Evolutionary conservation across 306 rosid species (phyloP).

Genomic region (Bauhinia variegata): DNA sequence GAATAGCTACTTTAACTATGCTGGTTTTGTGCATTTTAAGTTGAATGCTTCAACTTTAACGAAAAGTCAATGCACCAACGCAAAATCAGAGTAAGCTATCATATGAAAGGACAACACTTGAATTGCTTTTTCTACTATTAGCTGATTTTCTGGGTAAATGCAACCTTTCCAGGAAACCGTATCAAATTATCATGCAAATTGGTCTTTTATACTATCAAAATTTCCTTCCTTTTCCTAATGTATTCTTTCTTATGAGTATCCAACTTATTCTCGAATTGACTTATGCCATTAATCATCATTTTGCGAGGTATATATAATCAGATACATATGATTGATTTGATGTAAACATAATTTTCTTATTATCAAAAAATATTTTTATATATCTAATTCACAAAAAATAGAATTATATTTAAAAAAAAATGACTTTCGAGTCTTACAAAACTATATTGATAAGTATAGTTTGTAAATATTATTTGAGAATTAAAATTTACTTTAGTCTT

Average conservation of each 20-base stretch:
- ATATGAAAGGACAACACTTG: constrained; percentile 38
- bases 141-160: constrained; percentile 43
- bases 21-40: not conserved
- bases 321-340: too few relatives aligned
- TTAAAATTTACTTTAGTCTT: too few relatives aligned
- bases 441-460: too few relatives aligned
- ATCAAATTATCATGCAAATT: constrained; percentile 38
- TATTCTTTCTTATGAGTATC: constrained; percentile 19
- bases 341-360: too few relatives aligned
- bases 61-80: constrained; percentile 30
- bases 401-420: too few relatives aligned
- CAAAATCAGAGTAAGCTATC: constrained; percentile 31
- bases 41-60: constrained; percentile 20
- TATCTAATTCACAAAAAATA: too few relatives aligned
- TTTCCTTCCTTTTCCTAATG: constrained; percentile 5
- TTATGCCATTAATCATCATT: constrained; percentile 22
- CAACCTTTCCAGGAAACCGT: constrained; percentile 43
- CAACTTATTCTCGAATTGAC: constrained; percentile 16
- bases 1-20: constrained; percentile 5
- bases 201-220: constrained; percentile 25
- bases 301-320: too few relatives aligned
- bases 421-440: too few relatives aligned
- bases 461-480: too few relatives aligned
- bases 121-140: constrained; percentile 15
- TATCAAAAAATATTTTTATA: too few relatives aligned